A percentile compares a stretch with the other conserved stretches of the same genome.
phyloP scores from a whole-genome alignment of 2,329 filamentous ascomycete species.

The Alternaria sp. region DNA sequence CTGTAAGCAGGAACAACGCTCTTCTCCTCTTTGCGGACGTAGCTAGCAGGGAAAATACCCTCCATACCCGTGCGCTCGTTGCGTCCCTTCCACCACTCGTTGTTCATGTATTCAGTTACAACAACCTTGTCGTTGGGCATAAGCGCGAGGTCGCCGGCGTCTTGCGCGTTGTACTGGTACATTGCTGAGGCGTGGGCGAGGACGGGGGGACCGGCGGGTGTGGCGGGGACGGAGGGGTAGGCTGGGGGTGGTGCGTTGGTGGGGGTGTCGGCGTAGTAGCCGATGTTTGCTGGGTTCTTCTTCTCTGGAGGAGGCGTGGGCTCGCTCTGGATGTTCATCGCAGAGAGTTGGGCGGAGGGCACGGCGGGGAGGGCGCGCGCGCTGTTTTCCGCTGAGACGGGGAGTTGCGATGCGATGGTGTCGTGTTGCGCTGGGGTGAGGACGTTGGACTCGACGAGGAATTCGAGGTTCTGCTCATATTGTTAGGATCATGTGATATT shows the following conservation, averaged over 20 bases:
- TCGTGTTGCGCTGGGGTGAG: constrained; percentile 79
- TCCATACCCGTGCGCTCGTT: constrained; percentile 83
- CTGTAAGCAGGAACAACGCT: constrained; percentile 48
- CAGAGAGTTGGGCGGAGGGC: constrained; percentile 43
- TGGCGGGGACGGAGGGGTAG: constrained; percentile 55
- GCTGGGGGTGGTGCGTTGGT: constrained; percentile 53
- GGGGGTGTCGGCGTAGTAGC: constrained; percentile 50
- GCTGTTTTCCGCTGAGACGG: constrained; percentile 73
- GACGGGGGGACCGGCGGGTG: constrained; percentile 59
- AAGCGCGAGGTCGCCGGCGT: constrained; percentile 81
- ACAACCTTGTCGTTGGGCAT: constrained; percentile 80
- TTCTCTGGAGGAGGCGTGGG: constrained; percentile 41
- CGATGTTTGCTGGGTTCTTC: constrained; percentile 47
- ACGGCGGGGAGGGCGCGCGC: constrained; percentile 31
- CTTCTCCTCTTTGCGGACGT: constrained; percentile 76
- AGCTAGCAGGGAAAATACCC: constrained; percentile 94
- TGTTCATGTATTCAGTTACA: constrained; percentile 92
- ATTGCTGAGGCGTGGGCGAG: constrained; percentile 79
- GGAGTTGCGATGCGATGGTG: constrained; percentile 75
- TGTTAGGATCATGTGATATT: background rate
- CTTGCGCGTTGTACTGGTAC: constrained; percentile 81
- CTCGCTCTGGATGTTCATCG: constrained; percentile 40
- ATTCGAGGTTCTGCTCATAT: constrained; percentile 82
- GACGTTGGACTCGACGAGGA: constrained; percentile 80
- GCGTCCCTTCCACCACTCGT: constrained; percentile 93